Conservation (phyloP, 176 grass and related monocot genomes). For the Cenchrus americanus region DNA sequence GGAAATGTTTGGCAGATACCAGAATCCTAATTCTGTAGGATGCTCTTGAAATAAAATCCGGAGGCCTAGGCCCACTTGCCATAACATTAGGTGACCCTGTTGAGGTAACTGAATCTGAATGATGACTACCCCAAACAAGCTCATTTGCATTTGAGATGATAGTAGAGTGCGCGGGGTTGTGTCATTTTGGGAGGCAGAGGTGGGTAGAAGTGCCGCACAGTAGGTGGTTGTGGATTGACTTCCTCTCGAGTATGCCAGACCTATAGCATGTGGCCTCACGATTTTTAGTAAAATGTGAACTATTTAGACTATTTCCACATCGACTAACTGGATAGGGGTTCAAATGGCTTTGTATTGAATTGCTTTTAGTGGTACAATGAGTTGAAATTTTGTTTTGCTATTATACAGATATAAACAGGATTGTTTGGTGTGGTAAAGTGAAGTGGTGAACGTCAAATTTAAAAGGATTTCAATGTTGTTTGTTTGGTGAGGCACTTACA, state of each 20-base stretch:
- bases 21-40: neutral
- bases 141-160: too few relatives aligned
- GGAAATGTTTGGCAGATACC: neutral
- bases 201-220: too few relatives aligned
- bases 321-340: too few relatives aligned
- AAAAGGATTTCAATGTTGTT: neutral
- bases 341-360: too few relatives aligned
- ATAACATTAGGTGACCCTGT: neutral
- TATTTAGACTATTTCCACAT: too few relatives aligned
- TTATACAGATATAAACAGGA: neutral
- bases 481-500: neutral
- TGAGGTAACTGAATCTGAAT: neutral
- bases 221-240: neutral
- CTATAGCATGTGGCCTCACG: neutral
- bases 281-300: neutral
- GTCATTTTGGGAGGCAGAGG: too few relatives aligned
- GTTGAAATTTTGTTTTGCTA: too few relatives aligned
- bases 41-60: neutral
- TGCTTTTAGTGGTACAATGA: too few relatives aligned
- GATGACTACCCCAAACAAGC: too few relatives aligned
- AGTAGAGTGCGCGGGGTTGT: too few relatives aligned
- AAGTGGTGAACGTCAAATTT: neutral
- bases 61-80: too few relatives aligned
- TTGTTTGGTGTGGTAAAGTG: neutral
- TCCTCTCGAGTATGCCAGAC: neutral